Conservation (phyloP, 805 yeast species). For the Monosporozyma yasuniensis region DNA sequence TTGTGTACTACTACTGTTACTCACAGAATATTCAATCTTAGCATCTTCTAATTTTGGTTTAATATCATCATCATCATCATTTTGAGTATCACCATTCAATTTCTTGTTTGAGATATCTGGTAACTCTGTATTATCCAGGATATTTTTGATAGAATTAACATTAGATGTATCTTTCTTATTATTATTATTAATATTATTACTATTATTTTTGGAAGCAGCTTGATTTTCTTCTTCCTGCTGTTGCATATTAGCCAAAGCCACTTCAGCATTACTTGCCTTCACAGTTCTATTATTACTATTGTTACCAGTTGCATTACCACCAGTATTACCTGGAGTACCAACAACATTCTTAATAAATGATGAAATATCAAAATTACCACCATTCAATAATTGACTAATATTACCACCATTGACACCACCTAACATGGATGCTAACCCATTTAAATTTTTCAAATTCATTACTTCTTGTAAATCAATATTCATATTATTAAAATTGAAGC, state of each 20-base stretch:
- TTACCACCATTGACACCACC: neutral
- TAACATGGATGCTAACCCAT: neutral
- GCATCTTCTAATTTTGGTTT: neutral
- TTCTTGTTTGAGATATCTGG: neutral
- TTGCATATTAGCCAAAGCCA: slow-evolving; percentile 28
- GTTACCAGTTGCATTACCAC: neutral
- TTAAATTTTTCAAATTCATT: neutral
- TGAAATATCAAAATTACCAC: neutral
- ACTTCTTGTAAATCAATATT: slow-evolving; percentile 1
- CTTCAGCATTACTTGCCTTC: slow-evolving; percentile 22
- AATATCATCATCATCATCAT: slow-evolving; percentile 1
- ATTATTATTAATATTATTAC: too few relatives aligned
- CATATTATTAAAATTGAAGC: neutral
- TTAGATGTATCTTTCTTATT: neutral
- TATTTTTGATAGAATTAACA: neutral
- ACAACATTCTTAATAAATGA: neutral
- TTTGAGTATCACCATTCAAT: neutral
- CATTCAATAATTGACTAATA: neutral
- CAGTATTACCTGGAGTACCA: neutral
- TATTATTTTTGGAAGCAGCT: neutral
- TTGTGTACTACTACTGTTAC: neutral
- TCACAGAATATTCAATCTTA: neutral
- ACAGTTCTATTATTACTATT: slow-evolving; percentile 8
- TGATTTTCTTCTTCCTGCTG: slow-evolving; percentile 17
- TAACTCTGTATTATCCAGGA: neutral